Conservation (phyloP, 2,329 filamentous ascomycete species). For the Ophioceras dolichostomum region DNA sequence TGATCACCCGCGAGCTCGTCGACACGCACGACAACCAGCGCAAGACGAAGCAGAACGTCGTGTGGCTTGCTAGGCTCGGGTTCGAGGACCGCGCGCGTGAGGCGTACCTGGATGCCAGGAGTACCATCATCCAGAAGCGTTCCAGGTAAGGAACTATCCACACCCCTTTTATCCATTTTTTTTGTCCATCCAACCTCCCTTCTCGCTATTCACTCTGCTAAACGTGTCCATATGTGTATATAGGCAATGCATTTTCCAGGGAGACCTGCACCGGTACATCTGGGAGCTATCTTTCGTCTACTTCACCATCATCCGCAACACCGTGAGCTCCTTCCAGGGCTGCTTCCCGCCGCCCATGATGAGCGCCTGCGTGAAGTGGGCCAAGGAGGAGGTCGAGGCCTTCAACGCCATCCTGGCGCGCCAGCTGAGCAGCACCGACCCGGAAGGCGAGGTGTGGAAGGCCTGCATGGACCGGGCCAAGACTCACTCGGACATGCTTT, state of each 20-base stretch:
- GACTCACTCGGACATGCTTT: conserved; percentile 67
- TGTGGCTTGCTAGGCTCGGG: conserved; percentile 74
- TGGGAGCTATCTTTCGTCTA: conserved; percentile 94
- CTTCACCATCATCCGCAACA: conserved; percentile 89
- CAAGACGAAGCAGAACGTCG: conserved; percentile 69
- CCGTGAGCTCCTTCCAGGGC: conserved; percentile 73
- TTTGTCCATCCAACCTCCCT: too few relatives aligned
- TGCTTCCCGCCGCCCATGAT: conserved; percentile 82
- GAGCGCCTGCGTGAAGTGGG: conserved; percentile 95
- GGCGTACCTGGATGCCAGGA: conserved; percentile 71
- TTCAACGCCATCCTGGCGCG: conserved; percentile 76
- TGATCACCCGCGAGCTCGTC: conserved; percentile 66
- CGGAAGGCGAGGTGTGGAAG: conserved; percentile 62
- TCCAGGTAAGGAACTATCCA: conserved; percentile 65
- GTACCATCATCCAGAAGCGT: conserved; percentile 66
- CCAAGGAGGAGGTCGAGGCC: conserved; percentile 84
- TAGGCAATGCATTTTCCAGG: conserved; percentile 85
- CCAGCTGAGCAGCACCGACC: conserved; percentile 78
- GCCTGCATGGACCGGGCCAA: conserved; percentile 74
- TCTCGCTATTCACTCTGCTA: too few relatives aligned
- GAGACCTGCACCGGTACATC: conserved; percentile 83
- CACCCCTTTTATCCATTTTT: too few relatives aligned
- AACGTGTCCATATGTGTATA: conserved; percentile 1
- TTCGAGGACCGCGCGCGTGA: conserved; percentile 85
- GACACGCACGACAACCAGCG: conserved; percentile 65